phyloP scores from a whole-genome alignment of 768 basidiomycete genomes.

The Royoungia palumana region DNA sequence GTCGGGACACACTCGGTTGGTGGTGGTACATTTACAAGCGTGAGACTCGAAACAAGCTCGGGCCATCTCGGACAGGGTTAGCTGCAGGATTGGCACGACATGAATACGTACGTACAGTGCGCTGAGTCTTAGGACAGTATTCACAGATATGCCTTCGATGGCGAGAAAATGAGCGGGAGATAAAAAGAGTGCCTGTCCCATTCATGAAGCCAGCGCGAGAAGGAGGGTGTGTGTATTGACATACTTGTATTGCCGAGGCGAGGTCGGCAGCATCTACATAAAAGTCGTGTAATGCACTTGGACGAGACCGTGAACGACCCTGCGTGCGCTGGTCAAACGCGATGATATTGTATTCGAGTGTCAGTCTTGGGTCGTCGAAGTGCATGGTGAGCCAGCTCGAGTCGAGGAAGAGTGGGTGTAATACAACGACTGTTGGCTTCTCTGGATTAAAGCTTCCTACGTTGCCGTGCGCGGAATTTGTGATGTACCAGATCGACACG shows the following conservation, averaged over 20 bases:
- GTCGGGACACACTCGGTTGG: constrained; percentile 55
- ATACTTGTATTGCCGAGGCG: constrained; percentile 59
- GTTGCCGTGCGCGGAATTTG: constrained; percentile 56
- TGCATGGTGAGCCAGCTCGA: constrained; percentile 66
- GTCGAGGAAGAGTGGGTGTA: constrained; percentile 69
- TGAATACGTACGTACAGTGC: constrained; percentile 47
- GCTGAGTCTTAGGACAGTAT: constrained; percentile 60
- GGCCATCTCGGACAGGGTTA: constrained; percentile 52
- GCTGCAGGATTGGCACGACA: not conserved
- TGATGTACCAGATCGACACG: constrained; percentile 68
- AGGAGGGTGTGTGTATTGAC: constrained; percentile 16
- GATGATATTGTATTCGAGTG: constrained; percentile 60
- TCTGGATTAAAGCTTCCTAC: constrained; percentile 64
- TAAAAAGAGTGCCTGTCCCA: constrained; percentile 51
- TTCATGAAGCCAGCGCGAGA: not conserved
- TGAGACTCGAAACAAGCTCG: constrained; percentile 64
- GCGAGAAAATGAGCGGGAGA: constrained; percentile 72
- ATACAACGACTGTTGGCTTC: constrained; percentile 63
- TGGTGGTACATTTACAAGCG: constrained; percentile 64
- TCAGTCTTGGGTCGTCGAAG: constrained; percentile 62
- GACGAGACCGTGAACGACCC: constrained; percentile 55
- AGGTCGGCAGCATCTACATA: constrained; percentile 82
- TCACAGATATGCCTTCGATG: constrained; percentile 56
- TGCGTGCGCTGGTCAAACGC: constrained; percentile 69
- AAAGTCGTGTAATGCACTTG: constrained; percentile 57